A percentile compares a stretch with the other conserved stretches of the same genome.
phyloP scores from a whole-genome alignment of 2,329 filamentous ascomycete species.

The Fusarium azukiicola region DNA sequence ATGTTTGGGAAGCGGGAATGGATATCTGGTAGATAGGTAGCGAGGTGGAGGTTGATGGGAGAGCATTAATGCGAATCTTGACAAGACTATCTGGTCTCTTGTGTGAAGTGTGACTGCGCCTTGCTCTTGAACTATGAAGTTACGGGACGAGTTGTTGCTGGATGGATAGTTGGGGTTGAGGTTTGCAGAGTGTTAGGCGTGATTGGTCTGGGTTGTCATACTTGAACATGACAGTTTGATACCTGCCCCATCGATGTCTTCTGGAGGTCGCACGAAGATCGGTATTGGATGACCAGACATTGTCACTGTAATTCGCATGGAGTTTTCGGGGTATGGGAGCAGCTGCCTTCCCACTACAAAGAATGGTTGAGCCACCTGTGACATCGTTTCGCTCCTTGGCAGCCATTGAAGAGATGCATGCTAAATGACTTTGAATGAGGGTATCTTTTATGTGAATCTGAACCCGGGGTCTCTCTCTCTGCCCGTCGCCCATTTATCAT shows the following conservation, averaged over 20 bases:
- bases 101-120: background rate
- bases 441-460: background rate
- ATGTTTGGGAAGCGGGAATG: slow-evolving; percentile 21
- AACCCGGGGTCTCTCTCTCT: background rate
- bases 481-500: background rate
- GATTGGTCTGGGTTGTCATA: background rate
- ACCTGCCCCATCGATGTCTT: too few species aligned
- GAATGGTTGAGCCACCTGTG: background rate
- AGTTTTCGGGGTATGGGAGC: background rate
- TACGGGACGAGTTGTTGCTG: too few species aligned
- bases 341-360: background rate
- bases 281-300: background rate
- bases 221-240: background rate
- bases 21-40: slow-evolving; percentile 44
- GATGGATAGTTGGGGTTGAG: too few species aligned
- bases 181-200: background rate
- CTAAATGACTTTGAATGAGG: background rate
- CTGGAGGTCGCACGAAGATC: background rate
- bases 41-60: slow-evolving; percentile 29
- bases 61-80: slow-evolving; percentile 46
- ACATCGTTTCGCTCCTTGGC: background rate
- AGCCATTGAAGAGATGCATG: background rate
- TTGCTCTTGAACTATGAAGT: background rate
- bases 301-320: background rate
- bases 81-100: slow-evolving; percentile 18